phyloP scores from a whole-genome alignment of 2,329 filamentous ascomycete species.

The Myriangium duriaei region DNA sequence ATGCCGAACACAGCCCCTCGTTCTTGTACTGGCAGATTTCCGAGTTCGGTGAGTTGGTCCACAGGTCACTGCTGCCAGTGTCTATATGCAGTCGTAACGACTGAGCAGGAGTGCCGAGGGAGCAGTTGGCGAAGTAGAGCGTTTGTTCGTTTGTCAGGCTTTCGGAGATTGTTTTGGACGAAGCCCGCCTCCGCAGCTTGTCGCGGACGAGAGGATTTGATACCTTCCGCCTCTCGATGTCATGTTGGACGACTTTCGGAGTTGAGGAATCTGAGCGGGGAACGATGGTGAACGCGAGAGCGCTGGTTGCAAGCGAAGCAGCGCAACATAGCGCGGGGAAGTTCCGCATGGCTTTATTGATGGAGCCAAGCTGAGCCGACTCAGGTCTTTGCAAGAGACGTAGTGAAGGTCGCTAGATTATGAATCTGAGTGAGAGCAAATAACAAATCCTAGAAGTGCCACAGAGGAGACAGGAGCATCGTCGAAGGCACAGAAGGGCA shows the following conservation, averaged over 20 bases:
- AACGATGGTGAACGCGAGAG: neutral
- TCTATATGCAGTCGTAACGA: constrained; percentile 45
- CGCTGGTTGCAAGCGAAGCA: neutral
- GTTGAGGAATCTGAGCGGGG: neutral
- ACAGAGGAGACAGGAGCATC: no score
- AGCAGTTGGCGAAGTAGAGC: constrained; percentile 47
- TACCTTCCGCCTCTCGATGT: constrained; percentile 38
- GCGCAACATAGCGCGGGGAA: neutral
- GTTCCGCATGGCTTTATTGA: neutral
- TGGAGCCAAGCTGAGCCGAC: no score
- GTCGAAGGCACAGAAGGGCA: no score
- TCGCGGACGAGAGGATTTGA: constrained; percentile 36
- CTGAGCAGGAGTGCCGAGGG: constrained; percentile 46
- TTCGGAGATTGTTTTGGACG: constrained; percentile 30
- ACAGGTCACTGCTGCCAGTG: constrained; percentile 51
- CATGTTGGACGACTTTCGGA: constrained; percentile 36
- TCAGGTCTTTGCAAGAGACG: no score
- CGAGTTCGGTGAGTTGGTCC: constrained; percentile 54
- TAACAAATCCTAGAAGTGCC: no score
- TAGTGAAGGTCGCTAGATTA: no score
- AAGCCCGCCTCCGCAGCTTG: constrained; percentile 30
- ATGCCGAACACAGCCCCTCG: constrained; percentile 41
- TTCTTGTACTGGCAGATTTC: constrained; percentile 39
- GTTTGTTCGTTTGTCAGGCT: constrained; percentile 46
- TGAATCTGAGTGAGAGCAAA: no score